phyloP scores from a whole-genome alignment of 106 monocot genomes.

The Dendrobium catenatum region DNA sequence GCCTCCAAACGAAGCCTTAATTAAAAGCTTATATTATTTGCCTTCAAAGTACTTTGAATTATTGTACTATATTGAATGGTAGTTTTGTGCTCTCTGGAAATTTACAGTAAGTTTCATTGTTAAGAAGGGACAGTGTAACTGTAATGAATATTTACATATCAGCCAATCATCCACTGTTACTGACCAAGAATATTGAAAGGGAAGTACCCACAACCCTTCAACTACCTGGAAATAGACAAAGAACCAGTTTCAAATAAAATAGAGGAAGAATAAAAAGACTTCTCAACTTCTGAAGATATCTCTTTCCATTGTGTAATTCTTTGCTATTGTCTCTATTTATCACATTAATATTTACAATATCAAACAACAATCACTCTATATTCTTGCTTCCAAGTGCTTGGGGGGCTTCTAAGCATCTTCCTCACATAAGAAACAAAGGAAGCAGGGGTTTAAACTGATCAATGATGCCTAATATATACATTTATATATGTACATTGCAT shows the following conservation, averaged over 20 bases:
- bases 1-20: no score
- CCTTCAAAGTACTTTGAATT: no score
- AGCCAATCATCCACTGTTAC: background rate
- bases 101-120: no score
- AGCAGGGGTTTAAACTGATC: background rate
- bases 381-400: slow-evolving; percentile 10
- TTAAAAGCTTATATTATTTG: no score
- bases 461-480: background rate
- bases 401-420: slow-evolving; percentile 2
- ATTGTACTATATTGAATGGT: no score
- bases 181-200: background rate
- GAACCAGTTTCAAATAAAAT: slow-evolving; percentile 7
- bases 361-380: background rate
- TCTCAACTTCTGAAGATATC: background rate
- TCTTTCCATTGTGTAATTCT: background rate
- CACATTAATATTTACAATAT: background rate
- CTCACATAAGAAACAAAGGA: slow-evolving; percentile 12
- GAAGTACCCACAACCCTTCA: slow-evolving; percentile 7
- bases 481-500: slow-evolving; percentile 6
- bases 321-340: background rate
- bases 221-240: slow-evolving; percentile 17
- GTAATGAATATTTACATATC: background rate
- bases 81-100: no score
- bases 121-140: background rate
- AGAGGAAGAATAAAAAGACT: slow-evolving; percentile 4